These are phyloP conservation scores for Paramecium pentaurelia DNA, from an alignment of 73 alveolate genomes.

Conservation along the genomic window DNA sequence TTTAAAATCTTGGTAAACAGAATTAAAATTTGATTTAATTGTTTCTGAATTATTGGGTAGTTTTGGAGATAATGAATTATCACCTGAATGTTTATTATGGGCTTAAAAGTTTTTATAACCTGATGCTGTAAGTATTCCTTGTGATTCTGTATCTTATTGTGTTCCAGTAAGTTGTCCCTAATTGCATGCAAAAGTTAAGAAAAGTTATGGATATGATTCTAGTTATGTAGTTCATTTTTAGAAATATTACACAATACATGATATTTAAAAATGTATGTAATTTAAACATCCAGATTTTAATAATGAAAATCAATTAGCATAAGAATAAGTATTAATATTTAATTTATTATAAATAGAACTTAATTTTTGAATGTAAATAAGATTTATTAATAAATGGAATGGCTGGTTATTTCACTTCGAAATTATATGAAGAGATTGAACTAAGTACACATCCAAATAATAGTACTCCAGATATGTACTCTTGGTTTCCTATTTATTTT, in stretches of 20 bases:
- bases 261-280: constrained; percentile 65
- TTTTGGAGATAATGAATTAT: constrained; percentile 95
- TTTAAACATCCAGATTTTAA: constrained; percentile 68
- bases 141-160: constrained; percentile 69
- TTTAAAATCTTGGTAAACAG: constrained; percentile 71
- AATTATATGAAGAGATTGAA: constrained; percentile 66
- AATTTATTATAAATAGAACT: background rate
- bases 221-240: constrained; percentile 66
- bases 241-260: constrained; percentile 45
- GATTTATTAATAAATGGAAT: constrained; percentile 77
- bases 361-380: constrained; percentile 49
- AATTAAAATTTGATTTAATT: constrained; percentile 77
- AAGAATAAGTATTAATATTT: constrained; percentile 16
- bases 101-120: constrained; percentile 70
- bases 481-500: constrained; percentile 94
- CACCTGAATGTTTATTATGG: constrained; percentile 92
- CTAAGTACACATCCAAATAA: constrained; percentile 73
- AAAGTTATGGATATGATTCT: constrained; percentile 61
- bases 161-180: constrained; percentile 76
- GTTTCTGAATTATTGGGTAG: constrained; percentile 92
- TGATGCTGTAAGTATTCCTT: constrained; percentile 79
- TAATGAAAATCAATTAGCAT: background rate
- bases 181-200: background rate
- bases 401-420: constrained; percentile 81
- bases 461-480: constrained; percentile 76